A percentile compares a stretch with the other conserved stretches of the same genome.
phyloP scores from a whole-genome alignment of 208 protist genomes.

The Acanthamoeba lugdunensis region DNA sequence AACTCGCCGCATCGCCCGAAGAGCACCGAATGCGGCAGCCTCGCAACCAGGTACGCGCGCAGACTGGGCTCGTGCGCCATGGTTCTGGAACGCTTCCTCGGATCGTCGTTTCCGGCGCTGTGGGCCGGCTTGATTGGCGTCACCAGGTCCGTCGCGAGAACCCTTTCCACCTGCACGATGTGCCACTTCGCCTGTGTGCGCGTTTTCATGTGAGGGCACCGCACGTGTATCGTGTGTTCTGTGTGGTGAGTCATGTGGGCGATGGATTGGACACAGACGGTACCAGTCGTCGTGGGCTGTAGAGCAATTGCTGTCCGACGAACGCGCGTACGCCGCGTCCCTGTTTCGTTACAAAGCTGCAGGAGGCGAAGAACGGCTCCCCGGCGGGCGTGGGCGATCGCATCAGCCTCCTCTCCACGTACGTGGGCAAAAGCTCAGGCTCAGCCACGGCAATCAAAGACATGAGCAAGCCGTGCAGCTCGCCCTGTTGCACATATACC shows the following conservation, averaged over 20 bases:
- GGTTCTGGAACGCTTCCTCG: no score
- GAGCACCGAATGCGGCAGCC: slow-evolving; percentile 17
- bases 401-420: not conserved
- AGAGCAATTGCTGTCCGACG: not conserved
- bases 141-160: not conserved
- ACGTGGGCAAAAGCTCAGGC: no score
- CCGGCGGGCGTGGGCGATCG: not conserved
- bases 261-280: no score
- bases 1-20: not conserved
- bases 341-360: no score
- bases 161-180: not conserved
- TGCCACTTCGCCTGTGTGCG: not conserved
- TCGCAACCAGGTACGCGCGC: not conserved
- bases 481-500: no score
- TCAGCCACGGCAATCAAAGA: no score
- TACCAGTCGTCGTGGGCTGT: not conserved
- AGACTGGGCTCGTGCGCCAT: no score
- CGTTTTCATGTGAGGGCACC: no score
- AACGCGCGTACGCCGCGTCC: no score
- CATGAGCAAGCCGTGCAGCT: not conserved
- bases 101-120: not conserved
- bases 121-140: not conserved
- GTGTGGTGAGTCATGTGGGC: no score
- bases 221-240: no score
- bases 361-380: not conserved